These are phyloP conservation scores for Camellia granthamiana DNA, from an alignment of 148 eudicot genomes.

Conservation along the genomic window DNA sequence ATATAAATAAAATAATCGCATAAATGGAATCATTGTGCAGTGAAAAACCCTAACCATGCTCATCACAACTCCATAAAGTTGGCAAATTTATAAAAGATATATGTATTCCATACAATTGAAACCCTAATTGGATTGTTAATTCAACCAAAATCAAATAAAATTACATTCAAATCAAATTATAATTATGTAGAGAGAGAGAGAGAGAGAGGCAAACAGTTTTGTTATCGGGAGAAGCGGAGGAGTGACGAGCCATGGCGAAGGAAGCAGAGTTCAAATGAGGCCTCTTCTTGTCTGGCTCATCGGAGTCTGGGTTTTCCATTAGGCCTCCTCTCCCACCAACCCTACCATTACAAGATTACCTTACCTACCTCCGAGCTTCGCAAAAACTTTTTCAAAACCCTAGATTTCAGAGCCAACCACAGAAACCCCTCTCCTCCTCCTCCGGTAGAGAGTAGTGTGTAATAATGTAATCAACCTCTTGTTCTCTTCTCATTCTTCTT, in stretches of 20 bases:
- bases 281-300: conserved; percentile 62
- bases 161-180: not conserved
- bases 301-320: conserved; percentile 60
- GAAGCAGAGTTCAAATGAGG: conserved; percentile 48
- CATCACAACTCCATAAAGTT: not conserved
- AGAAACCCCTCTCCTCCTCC: no score
- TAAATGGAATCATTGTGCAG: not conserved
- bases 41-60: not conserved
- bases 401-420: not conserved
- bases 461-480: not conserved
- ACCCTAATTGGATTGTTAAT: not conserved
- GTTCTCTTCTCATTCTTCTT: not conserved
- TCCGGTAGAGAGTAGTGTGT: no score
- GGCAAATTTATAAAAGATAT: not conserved
- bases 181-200: not conserved
- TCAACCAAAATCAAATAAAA: not conserved
- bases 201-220: conserved; percentile 36
- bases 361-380: not conserved
- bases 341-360: not conserved
- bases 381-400: not conserved
- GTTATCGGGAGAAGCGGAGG: conserved; percentile 54
- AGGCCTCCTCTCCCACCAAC: conserved; percentile 1
- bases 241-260: conserved; percentile 68
- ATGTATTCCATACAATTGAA: not conserved
- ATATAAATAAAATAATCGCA: no score